These are phyloP conservation scores for Coprinopsis sp. DNA, from an alignment of 768 basidiomycete species.

Conservation along the genomic window DNA sequence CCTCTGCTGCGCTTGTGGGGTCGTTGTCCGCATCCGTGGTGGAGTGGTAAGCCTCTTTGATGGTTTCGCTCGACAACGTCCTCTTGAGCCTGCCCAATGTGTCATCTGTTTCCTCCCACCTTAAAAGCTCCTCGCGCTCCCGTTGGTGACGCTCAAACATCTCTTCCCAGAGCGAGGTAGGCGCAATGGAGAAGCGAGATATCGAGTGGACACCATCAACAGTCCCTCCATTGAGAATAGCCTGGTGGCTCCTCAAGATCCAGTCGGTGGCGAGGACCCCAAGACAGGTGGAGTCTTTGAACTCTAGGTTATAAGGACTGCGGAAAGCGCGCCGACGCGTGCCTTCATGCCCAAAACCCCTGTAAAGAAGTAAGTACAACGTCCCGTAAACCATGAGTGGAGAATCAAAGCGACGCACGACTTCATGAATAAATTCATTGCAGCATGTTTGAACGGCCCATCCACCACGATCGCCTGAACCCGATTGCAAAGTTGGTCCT, in stretches of 20 bases:
- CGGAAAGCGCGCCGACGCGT: slow-evolving; percentile 51
- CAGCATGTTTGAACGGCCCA: slow-evolving; percentile 36
- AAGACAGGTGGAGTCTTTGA: slow-evolving; percentile 59
- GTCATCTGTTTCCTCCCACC: slow-evolving; percentile 45
- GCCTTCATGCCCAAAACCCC: slow-evolving; percentile 63
- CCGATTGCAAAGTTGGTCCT: slow-evolving; percentile 40
- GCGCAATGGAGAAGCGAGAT: slow-evolving; percentile 26
- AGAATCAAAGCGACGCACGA: slow-evolving; percentile 17
- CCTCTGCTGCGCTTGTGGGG: too few relatives aligned
- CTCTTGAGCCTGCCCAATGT: slow-evolving; percentile 22
- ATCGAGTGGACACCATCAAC: too few relatives aligned
- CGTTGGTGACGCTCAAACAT: slow-evolving; percentile 51
- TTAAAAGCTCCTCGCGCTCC: slow-evolving; percentile 52
- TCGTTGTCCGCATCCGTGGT: not conserved
- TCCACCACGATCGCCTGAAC: slow-evolving; percentile 50
- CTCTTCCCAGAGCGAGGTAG: slow-evolving; percentile 56
- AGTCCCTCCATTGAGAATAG: slow-evolving; percentile 14
- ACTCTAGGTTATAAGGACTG: slow-evolving; percentile 38
- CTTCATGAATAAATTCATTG: slow-evolving; percentile 45
- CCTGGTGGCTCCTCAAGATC: slow-evolving; percentile 37
- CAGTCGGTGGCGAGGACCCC: slow-evolving; percentile 63
- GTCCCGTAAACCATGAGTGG: not conserved
- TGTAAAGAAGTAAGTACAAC: slow-evolving; percentile 16
- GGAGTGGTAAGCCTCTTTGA: slow-evolving; percentile 1
- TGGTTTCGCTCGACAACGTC: slow-evolving; percentile 17